These are phyloP conservation scores for Mucor racemosus DNA, from an alignment of 371 early-diverging fungal species.

Conservation along the genomic window DNA sequence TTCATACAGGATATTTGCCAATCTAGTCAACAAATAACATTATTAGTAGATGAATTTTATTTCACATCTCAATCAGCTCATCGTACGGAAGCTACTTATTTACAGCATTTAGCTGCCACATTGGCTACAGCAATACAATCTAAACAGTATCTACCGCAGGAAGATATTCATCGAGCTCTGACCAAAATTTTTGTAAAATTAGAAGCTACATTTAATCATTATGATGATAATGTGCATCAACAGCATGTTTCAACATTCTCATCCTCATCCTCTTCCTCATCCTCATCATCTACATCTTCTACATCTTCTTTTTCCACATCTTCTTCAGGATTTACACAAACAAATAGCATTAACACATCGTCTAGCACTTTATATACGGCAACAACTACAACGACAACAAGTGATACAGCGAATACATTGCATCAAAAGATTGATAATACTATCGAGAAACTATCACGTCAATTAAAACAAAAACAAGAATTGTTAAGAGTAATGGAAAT, in stretches of 20 bases:
- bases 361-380: background rate
- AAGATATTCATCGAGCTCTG: background rate
- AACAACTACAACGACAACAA: background rate
- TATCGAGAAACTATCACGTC: background rate
- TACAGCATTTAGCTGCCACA: conserved; percentile 10
- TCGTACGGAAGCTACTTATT: background rate
- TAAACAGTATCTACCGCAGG: background rate
- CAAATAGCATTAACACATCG: background rate
- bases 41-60: conserved; percentile 22
- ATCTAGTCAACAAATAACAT: background rate
- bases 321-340: background rate
- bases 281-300: background rate
- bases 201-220: background rate
- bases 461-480: background rate
- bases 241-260: background rate
- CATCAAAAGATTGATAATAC: background rate
- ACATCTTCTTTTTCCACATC: background rate
- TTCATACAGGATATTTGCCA: background rate
- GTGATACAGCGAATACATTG: background rate
- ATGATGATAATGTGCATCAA: background rate
- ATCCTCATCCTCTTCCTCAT: background rate
- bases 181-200: background rate
- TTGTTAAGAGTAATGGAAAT: background rate
- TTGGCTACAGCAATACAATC: background rate
- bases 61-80: conserved; percentile 17